These are phyloP conservation scores for Pezicula carpinea DNA, from an alignment of 2,329 filamentous ascomycete species.

Conservation along the genomic window DNA sequence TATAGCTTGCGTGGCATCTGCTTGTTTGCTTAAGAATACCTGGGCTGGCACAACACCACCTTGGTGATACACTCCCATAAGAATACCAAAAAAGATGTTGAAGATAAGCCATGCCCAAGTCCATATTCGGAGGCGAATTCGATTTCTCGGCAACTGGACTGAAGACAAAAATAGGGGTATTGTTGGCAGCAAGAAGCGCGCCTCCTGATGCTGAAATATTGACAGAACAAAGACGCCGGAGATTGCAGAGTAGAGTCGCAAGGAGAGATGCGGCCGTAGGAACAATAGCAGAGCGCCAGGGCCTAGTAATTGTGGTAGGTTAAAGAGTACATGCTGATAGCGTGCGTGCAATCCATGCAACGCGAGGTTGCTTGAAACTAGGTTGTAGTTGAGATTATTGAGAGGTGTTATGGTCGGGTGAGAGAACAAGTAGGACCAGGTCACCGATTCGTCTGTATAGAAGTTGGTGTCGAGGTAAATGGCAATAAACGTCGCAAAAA, in stretches of 20 bases:
- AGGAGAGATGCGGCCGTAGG: slow-evolving; percentile 49
- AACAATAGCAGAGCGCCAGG: slow-evolving; percentile 62
- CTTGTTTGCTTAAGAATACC: slow-evolving; percentile 65
- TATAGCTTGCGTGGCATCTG: slow-evolving; percentile 57
- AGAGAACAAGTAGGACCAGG: slow-evolving; percentile 58
- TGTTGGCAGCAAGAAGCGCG: slow-evolving; percentile 71
- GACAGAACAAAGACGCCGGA: slow-evolving; percentile 68
- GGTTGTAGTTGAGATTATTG: slow-evolving; percentile 76
- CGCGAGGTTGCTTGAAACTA: slow-evolving; percentile 63
- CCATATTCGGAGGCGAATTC: slow-evolving; percentile 48
- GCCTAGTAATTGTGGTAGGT: slow-evolving; percentile 67
- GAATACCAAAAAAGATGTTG: slow-evolving; percentile 60
- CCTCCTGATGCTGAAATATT: slow-evolving; percentile 74
- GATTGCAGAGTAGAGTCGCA: slow-evolving; percentile 68
- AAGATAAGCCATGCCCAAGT: slow-evolving; percentile 62
- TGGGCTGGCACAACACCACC: slow-evolving; percentile 73
- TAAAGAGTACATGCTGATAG: slow-evolving; percentile 71
- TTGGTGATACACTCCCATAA: slow-evolving; percentile 82
- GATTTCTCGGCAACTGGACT: slow-evolving; percentile 57
- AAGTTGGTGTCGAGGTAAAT: slow-evolving; percentile 82
- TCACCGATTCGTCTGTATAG: slow-evolving; percentile 61
- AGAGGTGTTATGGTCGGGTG: slow-evolving; percentile 70
- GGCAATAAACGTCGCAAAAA: slow-evolving; percentile 66
- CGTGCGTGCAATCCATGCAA: slow-evolving; percentile 73
- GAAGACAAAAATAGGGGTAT: slow-evolving; percentile 75